Base-by-base conservation (phyloP, 345 rosid genomes). In the Populus davidiana region DNA sequence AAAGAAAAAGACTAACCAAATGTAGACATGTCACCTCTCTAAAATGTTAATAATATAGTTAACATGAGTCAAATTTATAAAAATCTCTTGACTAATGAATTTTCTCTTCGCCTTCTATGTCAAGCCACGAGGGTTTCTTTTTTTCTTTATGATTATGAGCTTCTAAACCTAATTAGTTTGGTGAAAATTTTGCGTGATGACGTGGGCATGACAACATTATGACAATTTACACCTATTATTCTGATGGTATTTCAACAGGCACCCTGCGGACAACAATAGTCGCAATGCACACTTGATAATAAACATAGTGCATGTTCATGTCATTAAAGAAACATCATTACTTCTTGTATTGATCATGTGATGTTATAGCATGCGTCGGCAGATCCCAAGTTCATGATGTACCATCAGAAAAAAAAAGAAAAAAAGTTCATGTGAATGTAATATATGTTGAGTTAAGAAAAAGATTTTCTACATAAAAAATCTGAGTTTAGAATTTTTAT, bases 121-220 rank as follows among this genome's bases (percentile, higher is more conserved):
- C 36, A 33, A 33, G 36, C 36, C 36, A 33, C 36, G 36, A 33
- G 36, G 36, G 36, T 33, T 33, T 33, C 13, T 38, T 6, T 59
- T 23, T 23, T n/a, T 10, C 43, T 23, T 47, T 16, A 17, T 50
- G 38, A 31, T 71, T 74, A 61, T 38, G 52, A 47, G 77, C 25
- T 38, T 41, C 56, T 63, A 74, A 21, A 16, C 41, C 18, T 43
- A 29, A 64, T 64, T 43, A 64, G n/a, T 74, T n/a, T 5, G 27
- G 36, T 63, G 9, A 43, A 43, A 27, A 74, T 33, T 6, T 47
- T 21, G 27, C 20, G 10, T 67, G 5, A 44, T 67, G 66, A 52
- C 72, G 67, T 67, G 50, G 8, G 12, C 16, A n/a, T 76, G 73
- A 76, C 79, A 52, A 25, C 52, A 69, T 76, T n/a, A 67, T 13